Base-by-base conservation (phyloP, 2,329 filamentous ascomycete species). In the Neofusicoccum laricinum region DNA sequence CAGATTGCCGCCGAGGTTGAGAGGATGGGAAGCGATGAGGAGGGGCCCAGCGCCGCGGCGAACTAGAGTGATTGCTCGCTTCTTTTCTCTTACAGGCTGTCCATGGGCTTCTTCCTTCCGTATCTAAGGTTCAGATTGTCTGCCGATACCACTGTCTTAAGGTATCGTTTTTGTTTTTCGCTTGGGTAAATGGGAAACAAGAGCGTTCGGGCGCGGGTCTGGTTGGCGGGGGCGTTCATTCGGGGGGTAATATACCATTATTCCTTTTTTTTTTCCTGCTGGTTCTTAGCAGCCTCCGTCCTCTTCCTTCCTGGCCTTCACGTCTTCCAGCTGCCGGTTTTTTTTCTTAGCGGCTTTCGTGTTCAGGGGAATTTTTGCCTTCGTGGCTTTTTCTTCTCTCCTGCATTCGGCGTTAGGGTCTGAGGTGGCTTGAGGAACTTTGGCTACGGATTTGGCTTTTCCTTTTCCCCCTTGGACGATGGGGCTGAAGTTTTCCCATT, bases 1-100 rank as follows among this genome's bases (percentile, higher is more conserved):
- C 78, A 81, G 50, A 83, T 91, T 67, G 85, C 86, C 0, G 81
- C 82, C 66, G 85, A 83, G 73, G 80, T 86, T 67, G 76, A 78
- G 65, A 72, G 72, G 19, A 64, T 74, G 59, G 74, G 72, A 10
- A 59, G 41, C 17, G 55, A 59, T 25, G 55, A 59, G n/a, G 55
- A 59, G 30, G 30, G 11, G 8, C 25, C 25, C 4, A 30, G 25
- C 25, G 25, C 30, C 10, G 7, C 30, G 15, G 30, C n/a, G 30
- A 45, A 46, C 55, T 46, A 32, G 38, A 50, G 4, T 40, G 38
- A 41, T 25, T 15, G 17, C 10, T n/a, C n/a, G 5, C 10, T 19
- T 25, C 19, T 14, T 17, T 25, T 38, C 19, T 19, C 12, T 12
- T 5, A 12, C 2, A 21, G 21, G 17, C 45, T 25, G 14, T 48